These are phyloP conservation scores for Trichoderma brevicompactum DNA, from an alignment of 2,329 filamentous ascomycete species.

Conservation along the genomic window DNA sequence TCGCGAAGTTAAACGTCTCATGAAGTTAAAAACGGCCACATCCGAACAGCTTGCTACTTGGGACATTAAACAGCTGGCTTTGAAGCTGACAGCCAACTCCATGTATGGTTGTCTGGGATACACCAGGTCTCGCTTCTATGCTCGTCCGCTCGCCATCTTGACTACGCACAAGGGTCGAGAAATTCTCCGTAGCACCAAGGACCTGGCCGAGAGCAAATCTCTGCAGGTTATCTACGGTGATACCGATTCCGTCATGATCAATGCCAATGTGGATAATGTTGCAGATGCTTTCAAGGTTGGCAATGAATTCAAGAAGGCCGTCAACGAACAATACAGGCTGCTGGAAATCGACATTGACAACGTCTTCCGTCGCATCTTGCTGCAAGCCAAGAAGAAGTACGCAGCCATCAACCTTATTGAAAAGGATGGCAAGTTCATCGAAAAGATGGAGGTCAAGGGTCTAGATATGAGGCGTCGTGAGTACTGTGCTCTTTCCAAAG, in stretches of 20 bases:
- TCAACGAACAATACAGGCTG: constrained; percentile 90
- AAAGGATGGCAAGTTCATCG: constrained; percentile 83
- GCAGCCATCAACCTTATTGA: constrained; percentile 94
- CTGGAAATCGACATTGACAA: constrained; percentile 99
- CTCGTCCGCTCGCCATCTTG: constrained; percentile 89
- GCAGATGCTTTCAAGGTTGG: constrained; percentile 89
- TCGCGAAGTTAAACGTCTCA: constrained; percentile 90
- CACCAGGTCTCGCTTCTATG: constrained; percentile 96
- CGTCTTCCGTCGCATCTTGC: constrained; percentile 86
- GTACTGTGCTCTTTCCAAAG: constrained; percentile 94
- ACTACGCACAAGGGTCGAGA: constrained; percentile 98
- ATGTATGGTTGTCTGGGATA: constrained; percentile 99
- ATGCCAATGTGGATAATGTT: constrained; percentile 94
- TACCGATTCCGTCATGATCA: constrained; percentile 99
- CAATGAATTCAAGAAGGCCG: constrained; percentile 89
- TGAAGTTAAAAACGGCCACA: constrained; percentile 92
- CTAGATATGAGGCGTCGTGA: constrained; percentile 97
- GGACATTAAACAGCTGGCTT: constrained; percentile 96
- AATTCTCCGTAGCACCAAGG: constrained; percentile 94
- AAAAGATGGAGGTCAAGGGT: constrained; percentile 97
- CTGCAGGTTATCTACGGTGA: constrained; percentile 98
- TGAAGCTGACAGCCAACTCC: constrained; percentile 97
- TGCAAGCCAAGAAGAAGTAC: constrained; percentile 99
- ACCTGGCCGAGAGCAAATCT: constrained; percentile 87
- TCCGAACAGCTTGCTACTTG: constrained; percentile 87